A percentile compares a stretch with the other conserved stretches of the same genome.
Conservation (phyloP, 2,329 filamentous ascomycete species). For the Neophaeococcomyces mojaviensis region DNA sequence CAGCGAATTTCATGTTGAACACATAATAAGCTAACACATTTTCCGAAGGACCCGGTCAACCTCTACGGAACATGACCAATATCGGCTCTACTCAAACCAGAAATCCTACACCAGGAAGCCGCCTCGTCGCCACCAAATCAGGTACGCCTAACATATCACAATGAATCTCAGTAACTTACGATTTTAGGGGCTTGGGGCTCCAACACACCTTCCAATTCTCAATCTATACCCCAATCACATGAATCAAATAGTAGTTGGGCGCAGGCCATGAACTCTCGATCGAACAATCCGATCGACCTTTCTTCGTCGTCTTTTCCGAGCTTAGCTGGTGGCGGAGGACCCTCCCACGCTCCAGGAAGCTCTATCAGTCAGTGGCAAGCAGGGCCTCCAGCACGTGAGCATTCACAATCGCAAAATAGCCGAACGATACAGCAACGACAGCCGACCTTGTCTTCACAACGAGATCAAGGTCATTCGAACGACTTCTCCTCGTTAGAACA, state of each 20-base stretch:
- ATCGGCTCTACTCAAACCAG: constrained; percentile 16
- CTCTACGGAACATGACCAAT: constrained; percentile 17
- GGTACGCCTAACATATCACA: constrained; percentile 10
- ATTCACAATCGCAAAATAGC: constrained; percentile 2
- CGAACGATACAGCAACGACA: constrained; percentile 11
- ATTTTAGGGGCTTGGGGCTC: constrained; percentile 18
- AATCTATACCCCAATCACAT: constrained; percentile 15
- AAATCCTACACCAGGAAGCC: constrained; percentile 14
- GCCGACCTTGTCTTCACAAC: constrained; percentile 8
- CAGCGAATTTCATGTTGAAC: not conserved
- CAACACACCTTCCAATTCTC: constrained; percentile 14
- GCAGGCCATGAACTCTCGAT: constrained; percentile 20
- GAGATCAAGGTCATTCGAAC: constrained; percentile 16
- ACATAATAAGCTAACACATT: constrained; percentile 4
- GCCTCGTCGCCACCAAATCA: constrained; percentile 18
- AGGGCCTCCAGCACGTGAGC: constrained; percentile 17
- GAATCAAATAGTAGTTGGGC: constrained; percentile 21
- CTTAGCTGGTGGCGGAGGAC: constrained; percentile 12
- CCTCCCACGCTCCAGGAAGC: constrained; percentile 16
- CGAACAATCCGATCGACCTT: constrained; percentile 19
- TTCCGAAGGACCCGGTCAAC: constrained; percentile 18
- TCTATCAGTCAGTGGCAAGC: constrained; percentile 22
- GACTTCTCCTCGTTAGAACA: constrained; percentile 21
- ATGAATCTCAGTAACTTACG: not conserved
- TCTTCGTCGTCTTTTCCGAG: constrained; percentile 23